phyloP scores from a whole-genome alignment of 495 filamentous ascomycete species.

The Tuber indicum region DNA sequence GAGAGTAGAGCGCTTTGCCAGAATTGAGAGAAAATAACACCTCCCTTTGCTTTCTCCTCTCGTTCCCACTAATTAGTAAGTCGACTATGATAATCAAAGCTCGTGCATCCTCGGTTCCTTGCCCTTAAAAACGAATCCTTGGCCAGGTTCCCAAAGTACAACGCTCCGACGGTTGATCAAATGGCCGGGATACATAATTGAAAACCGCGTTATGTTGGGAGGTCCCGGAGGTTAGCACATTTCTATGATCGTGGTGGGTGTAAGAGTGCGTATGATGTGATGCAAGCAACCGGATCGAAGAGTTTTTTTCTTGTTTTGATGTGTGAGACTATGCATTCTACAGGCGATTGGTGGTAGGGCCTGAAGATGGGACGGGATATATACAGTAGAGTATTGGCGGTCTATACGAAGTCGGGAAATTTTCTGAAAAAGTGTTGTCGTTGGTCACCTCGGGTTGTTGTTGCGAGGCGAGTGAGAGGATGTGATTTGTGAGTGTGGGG shows the following conservation, averaged over 20 bases:
- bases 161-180: not conserved
- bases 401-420: not conserved
- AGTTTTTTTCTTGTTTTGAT: not conserved
- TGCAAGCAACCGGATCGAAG: not conserved
- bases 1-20: not conserved
- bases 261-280: not conserved
- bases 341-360: not conserved
- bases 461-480: not conserved
- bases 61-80: not conserved
- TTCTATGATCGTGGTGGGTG: not conserved
- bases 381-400: not conserved
- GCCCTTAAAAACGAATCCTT: not conserved
- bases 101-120: not conserved
- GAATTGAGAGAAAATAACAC: not conserved
- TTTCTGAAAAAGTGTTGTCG: not conserved
- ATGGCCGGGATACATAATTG: not conserved
- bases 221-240: not conserved
- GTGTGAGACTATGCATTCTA: not conserved
- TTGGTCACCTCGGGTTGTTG: not conserved
- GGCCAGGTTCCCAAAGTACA: not conserved
- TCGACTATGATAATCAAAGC: not conserved
- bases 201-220: not conserved
- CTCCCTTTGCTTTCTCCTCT: not conserved
- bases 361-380: not conserved
- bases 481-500: not conserved